Evolutionary conservation across 2,329 filamentous ascomycete genomes (phyloP), one percentile per base, ranked within the genome.

Genomic region (Aspergillus caelatus): DNA sequence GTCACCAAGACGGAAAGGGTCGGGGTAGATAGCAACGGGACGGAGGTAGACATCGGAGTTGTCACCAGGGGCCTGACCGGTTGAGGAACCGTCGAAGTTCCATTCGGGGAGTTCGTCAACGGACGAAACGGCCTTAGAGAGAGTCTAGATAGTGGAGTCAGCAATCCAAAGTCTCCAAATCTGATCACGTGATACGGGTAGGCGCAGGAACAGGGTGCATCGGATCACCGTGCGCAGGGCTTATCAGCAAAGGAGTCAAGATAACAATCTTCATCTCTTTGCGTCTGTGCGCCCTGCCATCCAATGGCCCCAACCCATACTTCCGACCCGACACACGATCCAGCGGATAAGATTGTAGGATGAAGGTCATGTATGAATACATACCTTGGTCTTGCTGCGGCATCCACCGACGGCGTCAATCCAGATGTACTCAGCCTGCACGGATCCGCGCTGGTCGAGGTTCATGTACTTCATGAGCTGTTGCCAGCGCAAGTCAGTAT

Each of bases 381-480:
- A 86, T 86, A 97, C 94, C 87, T 93, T 96, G 78, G 91, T 94
- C 86, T 98, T 99, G 79, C 93, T 97, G 75, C 95, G 93, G 73
- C 92, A 87, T 75, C 91, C 90, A 79, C 94, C 93, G 70, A 83
- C 81, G 70, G 91, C 85, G 77, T 97, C 94, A 79, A 97, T 91
- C 94, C 94, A 97, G 85, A 97, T 89, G 83, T 97, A 97, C 84
- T 97, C 94, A 77, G 93, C 94, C 82, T 97, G 95, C 78, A 96
- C 85, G 73, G 83, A 84, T 80, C 93, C 94, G 80, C 91, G 92
- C 85, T 98, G 94, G 80, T 93, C 90, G 75, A 98, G 91, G 76
- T 85, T 85, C 83, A 55, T 88, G 87, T 94, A 98, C 83, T 97
- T 97, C 81, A 90, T 84, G 80, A 97, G 89, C 93, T 97, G 81